A percentile compares a stretch with the other conserved stretches of the same genome.
Evolutionary conservation across 1,284 basidiomycete genomes (phyloP).

Genomic region (Xerocomus amazonicus): DNA sequence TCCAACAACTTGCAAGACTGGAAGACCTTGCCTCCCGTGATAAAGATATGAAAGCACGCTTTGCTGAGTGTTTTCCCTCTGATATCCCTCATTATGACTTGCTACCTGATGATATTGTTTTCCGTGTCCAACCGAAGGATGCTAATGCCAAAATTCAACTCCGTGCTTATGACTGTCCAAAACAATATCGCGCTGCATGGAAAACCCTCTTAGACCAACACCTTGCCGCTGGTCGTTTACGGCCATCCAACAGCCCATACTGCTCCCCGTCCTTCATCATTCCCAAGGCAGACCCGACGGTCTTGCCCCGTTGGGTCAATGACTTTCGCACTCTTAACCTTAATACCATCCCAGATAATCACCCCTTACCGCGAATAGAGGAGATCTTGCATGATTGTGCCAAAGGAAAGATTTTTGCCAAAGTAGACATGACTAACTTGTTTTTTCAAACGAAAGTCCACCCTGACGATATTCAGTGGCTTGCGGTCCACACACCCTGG

Average conservation of each 20-base stretch:
- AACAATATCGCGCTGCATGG: background rate
- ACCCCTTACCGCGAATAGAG: background rate
- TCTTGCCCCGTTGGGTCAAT: background rate
- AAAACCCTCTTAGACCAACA: background rate
- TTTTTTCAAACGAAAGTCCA: slow-evolving; percentile 38
- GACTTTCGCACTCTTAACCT: background rate
- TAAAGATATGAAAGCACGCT: background rate
- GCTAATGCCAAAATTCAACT: background rate
- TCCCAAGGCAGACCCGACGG: background rate
- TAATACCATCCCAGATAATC: background rate
- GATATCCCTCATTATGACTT: background rate
- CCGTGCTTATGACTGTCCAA: background rate
- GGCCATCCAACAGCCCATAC: background rate
- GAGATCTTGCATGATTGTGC: background rate
- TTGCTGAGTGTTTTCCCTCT: background rate
- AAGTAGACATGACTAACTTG: slow-evolving; percentile 38
- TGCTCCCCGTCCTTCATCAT: background rate
- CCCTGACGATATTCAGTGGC: slow-evolving; percentile 31
- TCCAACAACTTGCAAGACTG: background rate
- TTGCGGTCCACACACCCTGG: slow-evolving; percentile 30
- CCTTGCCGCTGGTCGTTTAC: background rate
- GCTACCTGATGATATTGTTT: background rate
- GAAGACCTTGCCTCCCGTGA: background rate
- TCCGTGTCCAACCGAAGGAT: background rate
- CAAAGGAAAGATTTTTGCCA: slow-evolving; percentile 20